phyloP scores from a whole-genome alignment of 116 monocot species.

The Dioscorea cayenensis region DNA sequence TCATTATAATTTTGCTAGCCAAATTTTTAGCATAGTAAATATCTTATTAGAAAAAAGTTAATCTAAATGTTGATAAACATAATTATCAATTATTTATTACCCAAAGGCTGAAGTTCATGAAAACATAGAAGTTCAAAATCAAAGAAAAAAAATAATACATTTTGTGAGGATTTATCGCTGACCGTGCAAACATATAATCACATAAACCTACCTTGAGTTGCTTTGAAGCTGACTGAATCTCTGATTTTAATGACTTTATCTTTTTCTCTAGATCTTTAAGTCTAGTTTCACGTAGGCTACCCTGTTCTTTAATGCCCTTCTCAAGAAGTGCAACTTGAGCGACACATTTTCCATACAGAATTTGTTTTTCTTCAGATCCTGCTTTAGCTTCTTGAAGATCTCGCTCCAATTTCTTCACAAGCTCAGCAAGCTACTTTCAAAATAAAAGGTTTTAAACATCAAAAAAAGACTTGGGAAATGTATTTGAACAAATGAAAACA shows the following conservation, averaged over 20 bases:
- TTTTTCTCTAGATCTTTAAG: slow-evolving; percentile 66
- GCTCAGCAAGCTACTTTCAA: slow-evolving; percentile 62
- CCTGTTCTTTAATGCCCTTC: slow-evolving; percentile 64
- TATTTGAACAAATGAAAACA: too few relatives aligned
- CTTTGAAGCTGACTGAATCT: slow-evolving; percentile 67
- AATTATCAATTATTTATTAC: too few relatives aligned
- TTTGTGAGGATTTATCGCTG: background rate
- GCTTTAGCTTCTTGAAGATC: slow-evolving; percentile 64
- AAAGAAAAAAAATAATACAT: too few relatives aligned
- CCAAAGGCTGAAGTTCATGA: too few relatives aligned
- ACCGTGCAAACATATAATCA: background rate
- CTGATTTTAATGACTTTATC: slow-evolving; percentile 73
- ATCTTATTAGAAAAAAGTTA: too few relatives aligned
- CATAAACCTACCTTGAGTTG: slow-evolving; percentile 60
- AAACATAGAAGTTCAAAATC: too few relatives aligned
- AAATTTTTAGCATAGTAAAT: too few relatives aligned
- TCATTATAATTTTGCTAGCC: too few relatives aligned
- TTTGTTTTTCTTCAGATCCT: slow-evolving; percentile 47
- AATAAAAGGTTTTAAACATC: background rate
- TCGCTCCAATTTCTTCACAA: slow-evolving; percentile 63
- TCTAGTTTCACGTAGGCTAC: slow-evolving; percentile 50
- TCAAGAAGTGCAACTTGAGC: slow-evolving; percentile 59
- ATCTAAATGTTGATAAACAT: too few relatives aligned
- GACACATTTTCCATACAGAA: slow-evolving; percentile 37
- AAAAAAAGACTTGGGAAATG: background rate